Base-by-base conservation (phyloP, 495 filamentous ascomycete genomes). In the Barbatosphaeria neglecta region DNA sequence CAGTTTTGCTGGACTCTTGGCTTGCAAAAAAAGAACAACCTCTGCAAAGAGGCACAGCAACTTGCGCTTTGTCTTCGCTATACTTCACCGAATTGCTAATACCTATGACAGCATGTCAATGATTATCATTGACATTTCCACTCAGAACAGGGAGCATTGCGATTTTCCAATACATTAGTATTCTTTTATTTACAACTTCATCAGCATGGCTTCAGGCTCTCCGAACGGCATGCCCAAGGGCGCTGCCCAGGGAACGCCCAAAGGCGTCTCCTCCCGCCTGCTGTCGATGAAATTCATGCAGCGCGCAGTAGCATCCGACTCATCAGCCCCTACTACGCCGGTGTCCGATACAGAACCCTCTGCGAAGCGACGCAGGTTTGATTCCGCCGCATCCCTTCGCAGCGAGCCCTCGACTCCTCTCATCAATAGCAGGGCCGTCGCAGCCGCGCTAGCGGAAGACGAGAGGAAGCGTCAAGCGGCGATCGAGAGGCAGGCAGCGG, bases 201-300 rank as follows among this genome's bases (percentile, higher is more conserved):
- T 16, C 41, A 57, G 42, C 19, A 58, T 55, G 51, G 45, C 52
- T 20, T 53, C 56, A 8, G 31, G 52, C n/a, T 42, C 50, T n/a
- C 3, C 25, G 35, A 15, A 44, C 10, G 33, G 17, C 9, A 43
- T 51, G 42, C 54, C 55, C 19, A 19, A 35, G 31, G 33, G 17
- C 9, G 41, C 50, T 39, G 52, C 55, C 19, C 17, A 35, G 31
- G 57, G 58, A 23, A 58, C 68, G 52, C 53, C 68, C 22, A 93
- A 93, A 67, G 69, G 70, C 9, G 92, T 94, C 84, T 95, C 90
- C 50, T 90, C 86, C 2, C 79, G 89, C 45, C 77, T 96, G 17
- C 68, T 93, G 56, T 94, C 85, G 20, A 96, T 96, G 90, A 95
- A 95, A 78, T 98, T 98, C 64, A 98, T 98, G 92, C 92, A 95